Conservation (phyloP, 2,329 filamentous ascomycete species). For the Claviceps sp. region DNA sequence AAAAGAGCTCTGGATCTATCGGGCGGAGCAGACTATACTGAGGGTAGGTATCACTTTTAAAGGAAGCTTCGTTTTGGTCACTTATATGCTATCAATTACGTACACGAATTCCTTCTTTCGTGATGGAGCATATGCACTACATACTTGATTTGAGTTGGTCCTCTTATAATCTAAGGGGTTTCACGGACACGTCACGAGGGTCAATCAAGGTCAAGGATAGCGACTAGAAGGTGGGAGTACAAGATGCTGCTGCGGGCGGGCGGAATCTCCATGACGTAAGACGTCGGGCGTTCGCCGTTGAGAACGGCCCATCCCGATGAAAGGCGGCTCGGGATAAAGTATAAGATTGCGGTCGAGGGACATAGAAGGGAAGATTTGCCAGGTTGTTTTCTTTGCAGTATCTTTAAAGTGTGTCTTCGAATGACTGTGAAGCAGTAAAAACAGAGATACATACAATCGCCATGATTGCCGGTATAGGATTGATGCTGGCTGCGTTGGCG, state of each 20-base stretch:
- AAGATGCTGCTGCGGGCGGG: neutral
- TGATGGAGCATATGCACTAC: no score
- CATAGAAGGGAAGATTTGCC: neutral
- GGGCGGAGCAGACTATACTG: no score
- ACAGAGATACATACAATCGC: neutral
- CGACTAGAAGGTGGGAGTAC: neutral
- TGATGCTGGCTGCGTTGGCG: neutral
- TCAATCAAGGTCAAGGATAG: neutral
- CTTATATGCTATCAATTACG: no score
- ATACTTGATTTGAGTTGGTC: no score
- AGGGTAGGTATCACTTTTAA: no score
- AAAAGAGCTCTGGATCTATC: no score
- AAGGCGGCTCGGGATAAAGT: neutral
- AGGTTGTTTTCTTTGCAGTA: neutral
- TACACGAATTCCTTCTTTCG: no score
- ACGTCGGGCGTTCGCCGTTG: neutral
- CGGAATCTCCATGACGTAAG: neutral
- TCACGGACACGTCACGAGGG: neutral
- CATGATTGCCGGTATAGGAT: constrained; percentile 15
- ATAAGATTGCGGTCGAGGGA: neutral
- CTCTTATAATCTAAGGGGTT: neutral
- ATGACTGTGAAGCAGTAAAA: no score
- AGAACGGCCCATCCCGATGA: no score
- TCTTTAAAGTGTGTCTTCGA: neutral
- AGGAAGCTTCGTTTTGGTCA: no score